Evolutionary conservation across 2,329 filamentous ascomycete species (phyloP).

Genomic region (Talaromyces sp.): DNA sequence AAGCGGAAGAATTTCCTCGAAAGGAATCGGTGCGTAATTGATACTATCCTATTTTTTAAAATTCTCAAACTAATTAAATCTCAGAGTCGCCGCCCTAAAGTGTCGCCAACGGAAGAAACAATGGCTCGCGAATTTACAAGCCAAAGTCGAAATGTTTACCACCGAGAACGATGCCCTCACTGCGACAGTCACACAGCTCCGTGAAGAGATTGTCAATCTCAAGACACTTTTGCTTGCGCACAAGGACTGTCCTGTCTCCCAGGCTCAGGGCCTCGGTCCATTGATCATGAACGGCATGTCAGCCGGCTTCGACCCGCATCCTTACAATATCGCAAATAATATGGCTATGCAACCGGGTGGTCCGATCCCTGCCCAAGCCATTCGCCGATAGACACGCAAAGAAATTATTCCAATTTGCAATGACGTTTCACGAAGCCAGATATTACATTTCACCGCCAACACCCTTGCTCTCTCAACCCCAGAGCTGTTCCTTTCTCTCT

Average conservation of each 20-base stretch:
- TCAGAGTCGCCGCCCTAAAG: conserved; percentile 88
- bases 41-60: no score
- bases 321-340: conserved; percentile 35
- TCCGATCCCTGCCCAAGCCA: conserved; percentile 30
- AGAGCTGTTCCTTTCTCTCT: conserved; percentile 8
- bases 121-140: conserved; percentile 91
- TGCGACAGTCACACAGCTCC: conserved; percentile 73
- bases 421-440: conserved; percentile 9
- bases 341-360: conserved; percentile 38
- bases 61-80: not conserved
- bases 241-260: conserved; percentile 91
- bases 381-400: conserved; percentile 25
- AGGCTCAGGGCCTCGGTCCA: conserved; percentile 66
- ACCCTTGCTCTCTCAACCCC: not conserved
- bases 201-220: conserved; percentile 90
- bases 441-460: not conserved
- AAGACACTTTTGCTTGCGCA: conserved; percentile 90
- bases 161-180: conserved; percentile 85
- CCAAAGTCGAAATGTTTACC: conserved; percentile 89
- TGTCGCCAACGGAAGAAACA: conserved; percentile 98
- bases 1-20: conserved; percentile 98
- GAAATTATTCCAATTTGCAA: conserved; percentile 7
- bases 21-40: conserved; percentile 79
- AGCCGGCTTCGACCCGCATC: conserved; percentile 36
- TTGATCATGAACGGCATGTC: conserved; percentile 37